These are phyloP conservation scores for Lepidium sativum DNA, from an alignment of 345 rosid species.

Conservation along the genomic window DNA sequence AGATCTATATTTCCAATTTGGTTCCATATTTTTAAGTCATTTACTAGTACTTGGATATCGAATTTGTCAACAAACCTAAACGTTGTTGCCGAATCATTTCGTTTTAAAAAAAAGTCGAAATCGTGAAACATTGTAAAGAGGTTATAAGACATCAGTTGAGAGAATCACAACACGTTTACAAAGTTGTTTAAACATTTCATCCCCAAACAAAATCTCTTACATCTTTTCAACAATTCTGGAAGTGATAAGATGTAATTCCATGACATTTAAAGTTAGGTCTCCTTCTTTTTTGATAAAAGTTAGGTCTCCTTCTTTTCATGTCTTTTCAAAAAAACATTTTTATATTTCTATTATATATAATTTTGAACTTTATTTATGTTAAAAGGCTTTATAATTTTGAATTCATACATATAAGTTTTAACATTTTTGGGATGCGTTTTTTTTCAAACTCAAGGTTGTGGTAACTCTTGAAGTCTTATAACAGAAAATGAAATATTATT, in stretches of 20 bases:
- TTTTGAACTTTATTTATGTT: no score
- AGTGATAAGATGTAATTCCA: not conserved
- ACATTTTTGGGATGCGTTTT: no score
- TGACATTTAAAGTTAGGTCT: not conserved
- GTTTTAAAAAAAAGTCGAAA: not conserved
- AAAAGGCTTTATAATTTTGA: no score
- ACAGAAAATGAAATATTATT: not conserved
- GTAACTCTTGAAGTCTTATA: not conserved
- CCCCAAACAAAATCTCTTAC: not conserved
- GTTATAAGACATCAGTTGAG: constrained; percentile 2
- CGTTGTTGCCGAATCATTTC: not conserved
- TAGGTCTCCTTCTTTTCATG: no score
- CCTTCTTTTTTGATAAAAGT: no score
- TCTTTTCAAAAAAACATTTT: no score
- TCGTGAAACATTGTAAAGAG: not conserved
- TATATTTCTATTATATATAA: no score
- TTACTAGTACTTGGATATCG: constrained; percentile 5
- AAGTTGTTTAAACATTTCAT: not conserved
- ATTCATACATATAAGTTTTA: no score
- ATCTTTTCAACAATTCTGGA: not conserved
- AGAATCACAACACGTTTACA: constrained; percentile 6
- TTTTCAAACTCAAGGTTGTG: no score
- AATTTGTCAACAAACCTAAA: constrained; percentile 11
- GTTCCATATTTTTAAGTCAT: constrained; percentile 15
- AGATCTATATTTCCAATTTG: not conserved